Percentiles rank a stretch among this genome's conserved stretches.
phyloP scores from a whole-genome alignment of 306 rosid species.

The Cajanus cajan region DNA sequence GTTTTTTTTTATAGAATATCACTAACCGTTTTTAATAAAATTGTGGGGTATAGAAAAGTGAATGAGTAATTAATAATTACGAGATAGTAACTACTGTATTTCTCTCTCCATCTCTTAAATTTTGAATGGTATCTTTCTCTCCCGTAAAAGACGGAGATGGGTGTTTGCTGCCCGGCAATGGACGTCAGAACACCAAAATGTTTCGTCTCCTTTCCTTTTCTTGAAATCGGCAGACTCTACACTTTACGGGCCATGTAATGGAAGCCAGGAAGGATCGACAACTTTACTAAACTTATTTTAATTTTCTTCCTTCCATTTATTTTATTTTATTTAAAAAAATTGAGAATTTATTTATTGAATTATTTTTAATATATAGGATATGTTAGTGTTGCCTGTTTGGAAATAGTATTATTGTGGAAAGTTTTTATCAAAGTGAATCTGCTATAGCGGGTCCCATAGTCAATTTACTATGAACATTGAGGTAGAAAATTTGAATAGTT shows the following conservation, averaged over 20 bases:
- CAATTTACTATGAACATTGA: too few species aligned
- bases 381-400: neutral
- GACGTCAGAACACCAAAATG: conserved; percentile 54
- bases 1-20: too few species aligned
- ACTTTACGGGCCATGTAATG: conserved; percentile 21
- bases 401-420: neutral
- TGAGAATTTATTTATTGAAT: too few species aligned
- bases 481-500: too few species aligned
- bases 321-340: too few species aligned
- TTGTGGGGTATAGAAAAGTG: too few species aligned
- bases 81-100: too few species aligned
- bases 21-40: too few species aligned
- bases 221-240: conserved; percentile 14
- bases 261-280: conserved; percentile 34
- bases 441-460: too few species aligned
- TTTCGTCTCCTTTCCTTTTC: conserved; percentile 24
- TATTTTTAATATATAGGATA: neutral
- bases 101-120: neutral
- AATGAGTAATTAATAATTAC: neutral
- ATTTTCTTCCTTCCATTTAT: neutral
- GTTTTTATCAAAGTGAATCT: too few species aligned
- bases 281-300: conserved; percentile 21
- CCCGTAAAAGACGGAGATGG: conserved; percentile 66
- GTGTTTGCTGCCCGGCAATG: conserved; percentile 63
- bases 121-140: neutral